Evolutionary conservation across 1,284 basidiomycete genomes (phyloP).

Genomic region (Rhodotorula sp.): DNA sequence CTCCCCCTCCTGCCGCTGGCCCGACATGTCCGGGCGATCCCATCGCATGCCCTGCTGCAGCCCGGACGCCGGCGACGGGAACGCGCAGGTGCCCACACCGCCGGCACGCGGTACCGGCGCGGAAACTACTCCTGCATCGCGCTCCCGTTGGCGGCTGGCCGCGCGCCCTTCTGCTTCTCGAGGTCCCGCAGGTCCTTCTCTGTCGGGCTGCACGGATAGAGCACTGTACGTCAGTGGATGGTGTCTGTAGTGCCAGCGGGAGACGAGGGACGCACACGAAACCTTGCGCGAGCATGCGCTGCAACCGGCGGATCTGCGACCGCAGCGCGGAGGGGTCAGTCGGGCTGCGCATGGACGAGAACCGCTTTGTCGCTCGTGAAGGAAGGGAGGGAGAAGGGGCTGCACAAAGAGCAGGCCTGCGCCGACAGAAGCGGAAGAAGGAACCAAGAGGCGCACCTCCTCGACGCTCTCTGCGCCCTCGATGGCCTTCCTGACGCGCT

Average conservation of each 20-base stretch:
- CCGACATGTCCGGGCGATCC: no score
- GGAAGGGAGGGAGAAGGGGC: no score
- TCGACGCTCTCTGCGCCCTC: slow-evolving; percentile 86
- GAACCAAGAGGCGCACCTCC: slow-evolving; percentile 55
- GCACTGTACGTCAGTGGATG: background rate
- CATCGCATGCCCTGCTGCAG: no score
- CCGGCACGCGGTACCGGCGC: no score
- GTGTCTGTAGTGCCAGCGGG: no score
- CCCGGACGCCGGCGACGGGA: no score
- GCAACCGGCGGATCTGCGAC: slow-evolving; percentile 68
- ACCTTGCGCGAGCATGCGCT: slow-evolving; percentile 68
- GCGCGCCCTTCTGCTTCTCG: slow-evolving; percentile 24
- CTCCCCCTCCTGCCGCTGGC: no score
- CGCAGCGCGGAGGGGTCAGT: background rate
- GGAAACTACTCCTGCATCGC: slow-evolving; percentile 8
- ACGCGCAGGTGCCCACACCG: no score
- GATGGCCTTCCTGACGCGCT: slow-evolving; percentile 85
- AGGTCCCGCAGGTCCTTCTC: slow-evolving; percentile 44
- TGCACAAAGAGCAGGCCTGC: no score
- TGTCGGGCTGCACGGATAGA: slow-evolving; percentile 16
- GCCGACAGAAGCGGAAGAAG: background rate
- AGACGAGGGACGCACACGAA: slow-evolving; percentile 27
- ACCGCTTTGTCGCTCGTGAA: no score
- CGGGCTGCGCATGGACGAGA: background rate
- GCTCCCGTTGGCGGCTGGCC: slow-evolving; percentile 14